Evolutionary conservation across 306 rosid genomes (phyloP).

Genomic region (Acacia melanoxylon): DNA sequence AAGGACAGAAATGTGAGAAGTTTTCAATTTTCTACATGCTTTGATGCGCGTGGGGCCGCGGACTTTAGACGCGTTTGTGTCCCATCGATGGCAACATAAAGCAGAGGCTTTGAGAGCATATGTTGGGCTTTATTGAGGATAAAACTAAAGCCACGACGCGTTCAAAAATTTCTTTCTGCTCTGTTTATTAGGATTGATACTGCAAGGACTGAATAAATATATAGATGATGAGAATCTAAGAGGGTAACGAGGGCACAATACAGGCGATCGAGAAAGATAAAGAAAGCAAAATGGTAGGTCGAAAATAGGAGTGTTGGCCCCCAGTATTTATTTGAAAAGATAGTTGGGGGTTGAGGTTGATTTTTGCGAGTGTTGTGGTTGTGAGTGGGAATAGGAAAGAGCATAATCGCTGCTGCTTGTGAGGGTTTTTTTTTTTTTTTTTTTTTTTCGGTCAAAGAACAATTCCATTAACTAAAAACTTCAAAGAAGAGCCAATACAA

Average conservation of each 20-base stretch:
- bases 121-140: background rate
- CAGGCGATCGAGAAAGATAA: background rate
- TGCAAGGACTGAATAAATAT: background rate
- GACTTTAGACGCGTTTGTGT: slow-evolving; percentile 13
- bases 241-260: background rate
- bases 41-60: background rate
- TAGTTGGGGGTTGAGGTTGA: background rate
- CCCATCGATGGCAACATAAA: slow-evolving; percentile 6
- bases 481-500: too few relatives aligned
- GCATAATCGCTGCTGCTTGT: background rate
- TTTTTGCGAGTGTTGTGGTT: background rate
- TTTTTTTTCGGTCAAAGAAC: too few relatives aligned
- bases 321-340: background rate
- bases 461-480: too few relatives aligned
- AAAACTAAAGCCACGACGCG: background rate
- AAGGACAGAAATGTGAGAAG: background rate
- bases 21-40: background rate
- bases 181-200: background rate
- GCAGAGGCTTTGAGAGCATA: background rate
- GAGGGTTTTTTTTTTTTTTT: too few relatives aligned
- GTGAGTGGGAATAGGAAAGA: background rate
- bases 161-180: background rate
- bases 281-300: background rate
- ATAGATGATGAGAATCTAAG: background rate
- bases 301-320: background rate